phyloP scores from a whole-genome alignment of 257 asterid genomes.

The Perilla frutescens region DNA sequence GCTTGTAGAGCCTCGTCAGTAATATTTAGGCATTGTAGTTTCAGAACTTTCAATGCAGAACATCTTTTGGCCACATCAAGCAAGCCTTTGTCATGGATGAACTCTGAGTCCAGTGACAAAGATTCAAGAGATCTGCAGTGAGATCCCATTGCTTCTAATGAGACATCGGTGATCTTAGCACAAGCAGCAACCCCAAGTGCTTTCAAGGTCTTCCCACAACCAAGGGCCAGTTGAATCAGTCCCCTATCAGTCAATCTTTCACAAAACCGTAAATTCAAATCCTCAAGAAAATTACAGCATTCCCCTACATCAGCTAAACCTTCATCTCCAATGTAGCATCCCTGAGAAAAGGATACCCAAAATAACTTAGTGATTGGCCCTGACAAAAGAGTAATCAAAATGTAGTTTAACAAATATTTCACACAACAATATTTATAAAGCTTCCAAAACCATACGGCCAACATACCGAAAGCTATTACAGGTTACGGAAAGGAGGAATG shows the following conservation, averaged over 20 bases:
- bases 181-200: constrained; percentile 89
- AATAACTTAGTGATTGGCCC: constrained; percentile 28
- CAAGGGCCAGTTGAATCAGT: constrained; percentile 63
- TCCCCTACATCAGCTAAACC: constrained; percentile 86
- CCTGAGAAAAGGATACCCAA: constrained; percentile 52
- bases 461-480: background rate
- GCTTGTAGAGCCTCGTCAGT: constrained; percentile 76
- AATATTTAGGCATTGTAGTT: constrained; percentile 74
- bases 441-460: constrained; percentile 12
- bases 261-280: constrained; percentile 84
- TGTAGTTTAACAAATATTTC: constrained; percentile 1
- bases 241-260: constrained; percentile 87
- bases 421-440: background rate
- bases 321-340: constrained; percentile 84
- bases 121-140: constrained; percentile 76
- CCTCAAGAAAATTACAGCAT: constrained; percentile 72
- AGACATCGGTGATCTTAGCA: constrained; percentile 70
- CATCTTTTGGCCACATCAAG: constrained; percentile 84
- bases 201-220: constrained; percentile 73
- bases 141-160: constrained; percentile 85
- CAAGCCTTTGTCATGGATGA: constrained; percentile 70
- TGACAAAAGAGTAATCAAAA: constrained; percentile 15
- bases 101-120: constrained; percentile 77
- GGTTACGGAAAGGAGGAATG: constrained; percentile 3
- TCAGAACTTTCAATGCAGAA: constrained; percentile 59